phyloP scores from a whole-genome alignment of 441 rosid genomes.

The Populus hybrid region DNA sequence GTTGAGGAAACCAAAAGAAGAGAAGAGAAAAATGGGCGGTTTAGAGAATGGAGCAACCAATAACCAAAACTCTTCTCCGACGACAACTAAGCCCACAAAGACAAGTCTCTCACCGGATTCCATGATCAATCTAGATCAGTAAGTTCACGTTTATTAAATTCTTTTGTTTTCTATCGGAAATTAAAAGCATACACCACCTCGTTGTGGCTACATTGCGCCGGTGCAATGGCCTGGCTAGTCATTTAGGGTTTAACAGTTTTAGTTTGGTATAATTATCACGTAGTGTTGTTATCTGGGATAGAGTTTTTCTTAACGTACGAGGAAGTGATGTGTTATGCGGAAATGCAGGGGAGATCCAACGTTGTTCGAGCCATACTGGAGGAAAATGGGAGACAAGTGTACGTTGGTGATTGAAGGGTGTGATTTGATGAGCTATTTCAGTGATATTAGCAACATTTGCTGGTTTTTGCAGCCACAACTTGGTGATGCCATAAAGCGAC shows the following conservation, averaged over 20 bases:
- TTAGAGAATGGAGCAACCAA: constrained; percentile 10
- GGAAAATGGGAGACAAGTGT: constrained; percentile 52
- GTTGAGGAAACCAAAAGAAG: no score
- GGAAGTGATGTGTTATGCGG: not conserved
- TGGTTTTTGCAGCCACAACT: constrained; percentile 76
- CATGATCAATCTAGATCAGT: constrained; percentile 48
- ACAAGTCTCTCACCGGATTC: constrained; percentile 19
- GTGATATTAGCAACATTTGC: constrained; percentile 48
- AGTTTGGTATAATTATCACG: not conserved
- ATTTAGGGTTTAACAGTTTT: not conserved
- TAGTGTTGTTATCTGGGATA: not conserved
- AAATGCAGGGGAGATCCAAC: constrained; percentile 63
- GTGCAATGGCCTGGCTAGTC: not conserved
- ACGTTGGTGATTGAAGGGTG: constrained; percentile 53
- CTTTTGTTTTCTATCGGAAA: not conserved
- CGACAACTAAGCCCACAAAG: constrained; percentile 4
- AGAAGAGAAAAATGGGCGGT: constrained; percentile 16
- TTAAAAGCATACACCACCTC: not conserved
- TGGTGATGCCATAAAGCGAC: constrained; percentile 47
- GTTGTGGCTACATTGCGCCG: not conserved
- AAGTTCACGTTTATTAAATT: constrained; percentile 1
- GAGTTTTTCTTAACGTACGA: not conserved
- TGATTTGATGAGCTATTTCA: constrained; percentile 83
- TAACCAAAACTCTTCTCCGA: not conserved
- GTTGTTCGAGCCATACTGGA: constrained; percentile 70